Conservation (phyloP, 331 rosid genomes). For the Pyrus hybrid region DNA sequence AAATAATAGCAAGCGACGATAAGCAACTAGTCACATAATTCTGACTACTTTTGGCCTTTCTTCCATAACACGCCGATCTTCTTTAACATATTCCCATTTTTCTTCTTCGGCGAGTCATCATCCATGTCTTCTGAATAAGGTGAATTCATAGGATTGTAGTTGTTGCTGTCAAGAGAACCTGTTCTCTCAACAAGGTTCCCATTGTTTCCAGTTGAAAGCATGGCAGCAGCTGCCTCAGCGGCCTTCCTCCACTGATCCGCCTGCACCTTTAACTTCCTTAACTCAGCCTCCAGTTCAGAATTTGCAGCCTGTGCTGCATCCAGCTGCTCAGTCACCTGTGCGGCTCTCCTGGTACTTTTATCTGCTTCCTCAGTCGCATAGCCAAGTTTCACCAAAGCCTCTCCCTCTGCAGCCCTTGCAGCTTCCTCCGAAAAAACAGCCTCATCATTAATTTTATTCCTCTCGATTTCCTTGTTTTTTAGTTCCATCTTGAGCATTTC, state of each 20-base stretch:
- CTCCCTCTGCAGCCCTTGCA: constrained; percentile 37
- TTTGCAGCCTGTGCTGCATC: constrained; percentile 53
- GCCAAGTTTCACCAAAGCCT: constrained; percentile 41
- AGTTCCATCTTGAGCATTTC: constrained; percentile 41
- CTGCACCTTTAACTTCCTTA: constrained; percentile 71
- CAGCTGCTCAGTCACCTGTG: constrained; percentile 52
- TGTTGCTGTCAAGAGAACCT: constrained; percentile 34
- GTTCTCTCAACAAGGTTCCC: constrained; percentile 45
- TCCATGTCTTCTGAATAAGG: constrained; percentile 63
- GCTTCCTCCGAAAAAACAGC: constrained; percentile 34
- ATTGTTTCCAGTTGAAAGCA: constrained; percentile 53
- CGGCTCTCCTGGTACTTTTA: constrained; percentile 34
- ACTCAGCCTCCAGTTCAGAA: constrained; percentile 57
- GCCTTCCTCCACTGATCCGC: constrained; percentile 93
- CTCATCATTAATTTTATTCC: constrained; percentile 20
- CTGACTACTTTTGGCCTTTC: constrained; percentile 53
- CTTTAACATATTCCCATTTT: constrained; percentile 75
- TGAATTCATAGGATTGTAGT: constrained; percentile 39
- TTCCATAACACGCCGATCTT: constrained; percentile 84
- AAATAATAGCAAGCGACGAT: background rate
- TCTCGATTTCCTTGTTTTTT: constrained; percentile 31
- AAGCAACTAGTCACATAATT: background rate
- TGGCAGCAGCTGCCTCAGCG: constrained; percentile 75
- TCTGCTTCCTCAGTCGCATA: constrained; percentile 45
- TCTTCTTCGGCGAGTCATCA: constrained; percentile 81